Evolutionary conservation across 192 early-diverging fungal genomes (phyloP).

Genomic region (Backusella westeae): DNA sequence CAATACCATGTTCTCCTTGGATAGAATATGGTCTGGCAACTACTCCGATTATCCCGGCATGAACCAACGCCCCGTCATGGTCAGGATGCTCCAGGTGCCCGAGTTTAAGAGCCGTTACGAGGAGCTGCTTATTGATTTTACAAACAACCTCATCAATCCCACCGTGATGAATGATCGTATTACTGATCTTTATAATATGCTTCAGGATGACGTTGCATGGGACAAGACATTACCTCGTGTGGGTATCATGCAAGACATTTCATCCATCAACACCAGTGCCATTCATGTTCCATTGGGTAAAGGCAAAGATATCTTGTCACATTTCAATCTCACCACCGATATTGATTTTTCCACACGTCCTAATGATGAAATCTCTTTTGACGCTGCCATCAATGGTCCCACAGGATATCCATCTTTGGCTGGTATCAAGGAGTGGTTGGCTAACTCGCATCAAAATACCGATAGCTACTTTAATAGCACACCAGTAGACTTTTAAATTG

Average conservation of each 20-base stretch:
- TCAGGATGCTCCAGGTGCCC: neutral
- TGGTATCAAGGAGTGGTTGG: conserved; percentile 18
- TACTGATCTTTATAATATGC: neutral
- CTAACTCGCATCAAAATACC: neutral
- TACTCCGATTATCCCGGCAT: conserved; percentile 13
- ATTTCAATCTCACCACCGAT: neutral
- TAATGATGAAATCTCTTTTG: neutral
- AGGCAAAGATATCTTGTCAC: neutral
- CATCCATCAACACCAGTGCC: too few species aligned
- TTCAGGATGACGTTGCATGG: conserved; percentile 3
- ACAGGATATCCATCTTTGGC: conserved; percentile 6
- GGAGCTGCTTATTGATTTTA: neutral
- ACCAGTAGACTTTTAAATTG: neutral
- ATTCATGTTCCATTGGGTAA: neutral
- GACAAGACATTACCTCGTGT: neutral
- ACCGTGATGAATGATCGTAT: neutral
- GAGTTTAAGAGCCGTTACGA: neutral
- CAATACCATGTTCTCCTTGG: neutral
- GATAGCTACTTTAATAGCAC: neutral
- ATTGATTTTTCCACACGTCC: neutral
- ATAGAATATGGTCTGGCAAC: neutral
- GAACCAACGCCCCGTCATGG: neutral
- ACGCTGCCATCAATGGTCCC: conserved; percentile 18
- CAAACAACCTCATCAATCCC: neutral
- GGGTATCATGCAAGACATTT: neutral